Evolutionary conservation across 2,329 filamentous ascomycete genomes (phyloP).

Genomic region (Penicillium polonicum): DNA sequence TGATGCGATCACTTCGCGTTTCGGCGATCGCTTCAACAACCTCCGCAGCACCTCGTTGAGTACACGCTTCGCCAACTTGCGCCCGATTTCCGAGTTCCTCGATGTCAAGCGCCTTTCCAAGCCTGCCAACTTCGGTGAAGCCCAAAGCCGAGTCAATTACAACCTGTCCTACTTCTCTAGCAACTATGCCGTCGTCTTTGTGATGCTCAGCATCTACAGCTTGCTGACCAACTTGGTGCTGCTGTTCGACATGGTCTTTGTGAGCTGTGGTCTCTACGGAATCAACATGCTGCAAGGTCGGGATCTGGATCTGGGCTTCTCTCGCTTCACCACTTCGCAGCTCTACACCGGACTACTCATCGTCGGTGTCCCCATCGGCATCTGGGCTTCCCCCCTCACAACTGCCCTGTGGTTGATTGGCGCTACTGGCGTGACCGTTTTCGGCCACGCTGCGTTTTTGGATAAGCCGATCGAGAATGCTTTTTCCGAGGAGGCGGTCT

Average conservation of each 20-base stretch:
- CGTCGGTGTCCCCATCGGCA: conserved; percentile 77
- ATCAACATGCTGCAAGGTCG: conserved; percentile 87
- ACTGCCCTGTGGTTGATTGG: conserved; percentile 95
- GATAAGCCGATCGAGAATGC: conserved; percentile 99
- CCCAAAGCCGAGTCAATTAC: conserved; percentile 93
- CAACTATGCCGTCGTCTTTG: conserved; percentile 94
- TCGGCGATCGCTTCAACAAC: conserved; percentile 86
- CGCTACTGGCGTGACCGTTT: conserved; percentile 86
- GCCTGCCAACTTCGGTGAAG: conserved; percentile 84
- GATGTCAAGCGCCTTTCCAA: conserved; percentile 95
- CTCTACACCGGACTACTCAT: conserved; percentile 86
- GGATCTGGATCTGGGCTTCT: conserved; percentile 81
- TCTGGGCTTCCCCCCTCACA: conserved; percentile 79
- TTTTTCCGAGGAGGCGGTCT: conserved; percentile 99
- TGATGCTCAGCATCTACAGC: conserved; percentile 94
- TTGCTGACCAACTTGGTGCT: conserved; percentile 82
- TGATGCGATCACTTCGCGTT: conserved; percentile 83
- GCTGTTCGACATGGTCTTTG: conserved; percentile 88
- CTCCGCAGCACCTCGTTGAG: conserved; percentile 76
- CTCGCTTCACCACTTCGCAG: conserved; percentile 84
- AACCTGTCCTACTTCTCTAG: conserved; percentile 96
- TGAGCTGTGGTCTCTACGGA: conserved; percentile 81
- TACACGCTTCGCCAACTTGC: conserved; percentile 86
- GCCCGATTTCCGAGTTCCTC: conserved; percentile 87
- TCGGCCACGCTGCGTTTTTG: conserved; percentile 93